Conservation (phyloP, 2,329 filamentous ascomycete species). For the Tolypocladium cylindrosporum region DNA sequence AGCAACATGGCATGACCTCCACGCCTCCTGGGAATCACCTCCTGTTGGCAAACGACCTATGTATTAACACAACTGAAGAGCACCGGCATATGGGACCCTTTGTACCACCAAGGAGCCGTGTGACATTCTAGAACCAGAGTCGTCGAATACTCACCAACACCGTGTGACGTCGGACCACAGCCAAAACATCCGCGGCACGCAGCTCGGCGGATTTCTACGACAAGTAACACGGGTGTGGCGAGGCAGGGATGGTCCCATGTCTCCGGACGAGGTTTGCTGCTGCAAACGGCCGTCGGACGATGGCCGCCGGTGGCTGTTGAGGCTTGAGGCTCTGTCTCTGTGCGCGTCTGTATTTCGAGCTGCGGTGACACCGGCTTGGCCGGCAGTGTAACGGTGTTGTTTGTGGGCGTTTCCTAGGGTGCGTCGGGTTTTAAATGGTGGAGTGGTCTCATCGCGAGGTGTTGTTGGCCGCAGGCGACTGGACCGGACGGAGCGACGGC, state of each 20-base stretch:
- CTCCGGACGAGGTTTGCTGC: slow-evolving; percentile 1
- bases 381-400: not conserved
- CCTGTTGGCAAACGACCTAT: not conserved
- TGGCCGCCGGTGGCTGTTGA: too few species aligned
- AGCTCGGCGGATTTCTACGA: not conserved
- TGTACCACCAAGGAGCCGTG: not conserved
- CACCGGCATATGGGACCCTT: not conserved
- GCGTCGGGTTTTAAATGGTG: not conserved
- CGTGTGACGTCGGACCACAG: not conserved
- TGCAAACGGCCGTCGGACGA: not conserved
- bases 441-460: not conserved
- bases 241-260: too few species aligned
- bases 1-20: not conserved
- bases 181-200: not conserved
- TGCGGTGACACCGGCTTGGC: not conserved
- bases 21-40: not conserved
- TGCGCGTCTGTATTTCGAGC: not conserved
- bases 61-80: not conserved
- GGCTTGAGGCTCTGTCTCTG: not conserved
- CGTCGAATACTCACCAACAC: not conserved
- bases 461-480: not conserved
- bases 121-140: not conserved
- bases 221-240: not conserved
- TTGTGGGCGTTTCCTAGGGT: not conserved
- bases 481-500: not conserved